Evolutionary conservation across 768 basidiomycete species (phyloP).

Genomic region (Termitomyces sp.): DNA sequence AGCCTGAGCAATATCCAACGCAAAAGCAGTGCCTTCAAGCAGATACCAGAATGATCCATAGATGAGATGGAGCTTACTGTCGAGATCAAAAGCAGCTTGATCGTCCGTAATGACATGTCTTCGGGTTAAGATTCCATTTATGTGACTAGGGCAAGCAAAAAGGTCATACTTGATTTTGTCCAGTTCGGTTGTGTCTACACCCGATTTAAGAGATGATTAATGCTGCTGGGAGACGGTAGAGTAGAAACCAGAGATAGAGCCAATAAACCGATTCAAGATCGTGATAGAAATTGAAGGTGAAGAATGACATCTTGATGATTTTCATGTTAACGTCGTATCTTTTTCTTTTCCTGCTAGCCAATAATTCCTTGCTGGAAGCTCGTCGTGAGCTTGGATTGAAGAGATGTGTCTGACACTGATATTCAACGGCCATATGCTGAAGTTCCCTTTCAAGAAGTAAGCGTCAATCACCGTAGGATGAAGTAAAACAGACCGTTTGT

Average conservation of each 20-base stretch:
- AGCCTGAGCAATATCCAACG: background rate
- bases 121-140: background rate
- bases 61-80: background rate
- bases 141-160: background rate
- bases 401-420: background rate
- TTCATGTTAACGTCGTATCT: too few relatives aligned
- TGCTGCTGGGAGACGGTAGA: background rate
- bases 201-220: background rate
- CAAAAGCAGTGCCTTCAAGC: background rate
- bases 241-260: background rate
- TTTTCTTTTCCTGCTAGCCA: too few relatives aligned
- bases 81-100: too few relatives aligned
- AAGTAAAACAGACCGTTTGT: background rate
- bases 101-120: background rate
- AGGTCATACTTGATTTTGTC: background rate
- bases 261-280: background rate
- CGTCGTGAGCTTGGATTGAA: background rate
- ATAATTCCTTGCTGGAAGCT: too few relatives aligned
- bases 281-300: background rate
- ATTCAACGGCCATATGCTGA: background rate
- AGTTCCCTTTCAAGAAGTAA: background rate
- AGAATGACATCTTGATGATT: background rate
- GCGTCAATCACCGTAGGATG: background rate
- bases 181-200: background rate
- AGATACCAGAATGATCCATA: background rate